phyloP scores from a whole-genome alignment of 2,329 filamentous ascomycete genomes.

The Thielaviopsis musarum region DNA sequence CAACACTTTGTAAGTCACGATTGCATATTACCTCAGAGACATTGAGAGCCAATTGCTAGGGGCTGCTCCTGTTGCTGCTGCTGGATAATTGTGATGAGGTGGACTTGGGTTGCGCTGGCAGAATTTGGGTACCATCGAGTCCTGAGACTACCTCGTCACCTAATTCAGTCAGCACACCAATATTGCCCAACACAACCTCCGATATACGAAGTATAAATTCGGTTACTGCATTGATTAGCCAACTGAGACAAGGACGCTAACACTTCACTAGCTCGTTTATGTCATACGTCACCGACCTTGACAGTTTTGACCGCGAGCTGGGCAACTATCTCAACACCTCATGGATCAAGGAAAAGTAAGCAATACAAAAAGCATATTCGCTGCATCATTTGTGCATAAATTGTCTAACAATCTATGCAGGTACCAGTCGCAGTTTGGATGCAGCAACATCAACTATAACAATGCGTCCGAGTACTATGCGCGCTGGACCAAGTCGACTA shows the following conservation, averaged over 20 bases:
- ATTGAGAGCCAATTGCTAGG: background rate
- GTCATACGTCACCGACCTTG: conserved; percentile 55
- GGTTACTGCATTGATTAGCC: background rate
- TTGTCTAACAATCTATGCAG: conserved; percentile 28
- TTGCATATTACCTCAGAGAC: background rate
- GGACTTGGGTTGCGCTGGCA: too few species aligned
- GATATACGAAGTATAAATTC: conserved; percentile 50
- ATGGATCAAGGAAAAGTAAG: conserved; percentile 67
- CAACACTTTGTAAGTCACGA: conserved; percentile 10
- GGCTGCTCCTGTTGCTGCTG: background rate
- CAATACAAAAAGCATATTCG: conserved; percentile 3
- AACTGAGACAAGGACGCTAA: background rate
- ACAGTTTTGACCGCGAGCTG: conserved; percentile 64
- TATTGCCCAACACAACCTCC: conserved; percentile 20
- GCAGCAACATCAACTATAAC: conserved; percentile 55
- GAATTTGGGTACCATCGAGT: too few species aligned
- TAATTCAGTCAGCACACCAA: too few species aligned
- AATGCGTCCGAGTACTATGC: conserved; percentile 77
- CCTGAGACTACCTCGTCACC: too few species aligned
- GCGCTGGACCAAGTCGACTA: conserved; percentile 75
- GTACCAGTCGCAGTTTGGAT: conserved; percentile 69
- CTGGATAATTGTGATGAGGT: background rate
- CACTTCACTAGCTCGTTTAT: conserved; percentile 56
- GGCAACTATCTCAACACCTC: conserved; percentile 53
- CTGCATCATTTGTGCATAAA: background rate